Evolutionary conservation across 2,329 filamentous ascomycete species (phyloP).

Genomic region (Colletotrichum sp.): DNA sequence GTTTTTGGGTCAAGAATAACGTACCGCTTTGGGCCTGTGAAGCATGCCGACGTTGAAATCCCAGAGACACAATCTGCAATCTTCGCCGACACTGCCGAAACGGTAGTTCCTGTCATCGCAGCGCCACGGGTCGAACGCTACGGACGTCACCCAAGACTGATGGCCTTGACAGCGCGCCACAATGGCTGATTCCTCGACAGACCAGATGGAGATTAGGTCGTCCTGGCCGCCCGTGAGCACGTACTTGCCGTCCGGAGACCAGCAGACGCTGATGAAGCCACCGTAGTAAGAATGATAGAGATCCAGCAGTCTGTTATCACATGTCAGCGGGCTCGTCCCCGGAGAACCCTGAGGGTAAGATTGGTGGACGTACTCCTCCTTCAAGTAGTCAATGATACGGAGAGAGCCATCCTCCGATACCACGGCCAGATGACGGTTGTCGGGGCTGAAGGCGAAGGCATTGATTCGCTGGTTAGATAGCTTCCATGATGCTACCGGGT

Average conservation of each 20-base stretch:
- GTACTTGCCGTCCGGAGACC: constrained; percentile 97
- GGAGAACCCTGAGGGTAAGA: not conserved
- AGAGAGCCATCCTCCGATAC: constrained; percentile 92
- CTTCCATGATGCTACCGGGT: constrained; percentile 93
- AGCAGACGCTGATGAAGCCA: constrained; percentile 89
- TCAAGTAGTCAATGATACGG: constrained; percentile 88
- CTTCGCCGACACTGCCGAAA: constrained; percentile 95
- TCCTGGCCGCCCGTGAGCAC: constrained; percentile 95
- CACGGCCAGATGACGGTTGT: constrained; percentile 84
- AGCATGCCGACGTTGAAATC: constrained; percentile 98
- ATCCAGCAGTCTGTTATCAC: constrained; percentile 70
- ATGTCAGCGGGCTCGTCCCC: not conserved
- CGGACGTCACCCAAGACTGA: constrained; percentile 91
- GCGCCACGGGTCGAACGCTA: constrained; percentile 96
- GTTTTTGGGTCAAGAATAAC: constrained; percentile 35
- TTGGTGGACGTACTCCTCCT: constrained; percentile 72
- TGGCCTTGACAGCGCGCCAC: constrained; percentile 95
- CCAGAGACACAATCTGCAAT: constrained; percentile 90
- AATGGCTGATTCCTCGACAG: constrained; percentile 79
- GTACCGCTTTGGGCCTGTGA: constrained; percentile 83
- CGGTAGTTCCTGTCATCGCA: constrained; percentile 96
- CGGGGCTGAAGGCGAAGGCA: constrained; percentile 89
- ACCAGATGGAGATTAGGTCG: constrained; percentile 96
- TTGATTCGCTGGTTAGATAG: constrained; percentile 90
- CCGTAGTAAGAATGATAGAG: constrained; percentile 93